Conservation (phyloP, 2,329 filamentous ascomycete species). For the Tolypocladium album region DNA sequence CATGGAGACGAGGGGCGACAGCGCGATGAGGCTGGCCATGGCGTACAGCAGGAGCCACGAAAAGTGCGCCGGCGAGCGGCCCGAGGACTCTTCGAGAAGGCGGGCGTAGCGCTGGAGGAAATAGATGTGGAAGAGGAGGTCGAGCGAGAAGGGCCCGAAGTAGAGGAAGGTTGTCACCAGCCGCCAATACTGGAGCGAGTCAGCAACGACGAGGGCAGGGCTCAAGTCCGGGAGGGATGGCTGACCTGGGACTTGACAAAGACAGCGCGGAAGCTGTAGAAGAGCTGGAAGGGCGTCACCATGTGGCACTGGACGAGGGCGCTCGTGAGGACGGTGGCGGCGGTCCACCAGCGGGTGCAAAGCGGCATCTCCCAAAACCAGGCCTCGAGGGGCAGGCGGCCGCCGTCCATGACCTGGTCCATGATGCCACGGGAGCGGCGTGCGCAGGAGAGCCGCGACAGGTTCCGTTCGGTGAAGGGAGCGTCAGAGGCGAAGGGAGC, state of each 20-base stretch:
- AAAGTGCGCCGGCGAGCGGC: slow-evolving; percentile 83
- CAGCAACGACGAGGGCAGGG: not conserved
- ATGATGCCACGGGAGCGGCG: slow-evolving; percentile 20
- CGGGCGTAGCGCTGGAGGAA: slow-evolving; percentile 95
- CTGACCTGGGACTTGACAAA: slow-evolving; percentile 81
- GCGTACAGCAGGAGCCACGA: slow-evolving; percentile 89
- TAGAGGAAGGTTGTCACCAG: slow-evolving; percentile 95
- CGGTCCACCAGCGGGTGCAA: slow-evolving; percentile 95
- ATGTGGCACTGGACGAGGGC: slow-evolving; percentile 88
- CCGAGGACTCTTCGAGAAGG: slow-evolving; percentile 89
- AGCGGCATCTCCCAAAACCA: slow-evolving; percentile 99
- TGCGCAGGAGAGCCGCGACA: not conserved
- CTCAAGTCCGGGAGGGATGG: not conserved
- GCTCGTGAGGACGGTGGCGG: slow-evolving; percentile 78
- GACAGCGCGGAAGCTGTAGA: slow-evolving; percentile 90
- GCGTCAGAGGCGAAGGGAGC: not conserved
- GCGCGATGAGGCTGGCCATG: slow-evolving; percentile 62
- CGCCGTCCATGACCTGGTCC: slow-evolving; percentile 51
- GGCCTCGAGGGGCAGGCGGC: slow-evolving; percentile 72
- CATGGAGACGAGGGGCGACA: slow-evolving; percentile 83
- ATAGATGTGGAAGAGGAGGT: slow-evolving; percentile 95
- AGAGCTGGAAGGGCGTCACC: slow-evolving; percentile 86
- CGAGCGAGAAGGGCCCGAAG: slow-evolving; percentile 87
- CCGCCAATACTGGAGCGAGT: slow-evolving; percentile 70
- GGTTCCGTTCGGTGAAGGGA: not conserved